Base-by-base conservation (phyloP, 345 rosid genomes). In the Hypericum androsaemum region DNA sequence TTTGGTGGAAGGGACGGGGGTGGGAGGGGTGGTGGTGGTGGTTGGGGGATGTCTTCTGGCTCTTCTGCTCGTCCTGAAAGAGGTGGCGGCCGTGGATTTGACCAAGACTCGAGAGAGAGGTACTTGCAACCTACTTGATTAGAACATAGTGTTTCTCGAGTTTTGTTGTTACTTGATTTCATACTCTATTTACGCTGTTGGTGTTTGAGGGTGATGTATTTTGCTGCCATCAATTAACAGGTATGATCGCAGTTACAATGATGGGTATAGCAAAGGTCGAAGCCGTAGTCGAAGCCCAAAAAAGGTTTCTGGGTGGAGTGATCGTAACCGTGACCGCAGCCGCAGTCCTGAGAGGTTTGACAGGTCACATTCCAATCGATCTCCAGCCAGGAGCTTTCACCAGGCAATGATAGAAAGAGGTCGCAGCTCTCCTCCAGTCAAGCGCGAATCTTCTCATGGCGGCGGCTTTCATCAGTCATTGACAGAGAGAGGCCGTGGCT, bases 101-200 rank as follows among this genome's bases (percentile, higher is more conserved):
- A 65, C 42, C 50, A 63, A 13, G 85, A 64, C 36, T 70, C 84
- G 10, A 79, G 75, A 50, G 92, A 85, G 64, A 85, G 92, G 95
- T 85, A 79, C 11, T 7, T 58, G 32, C 2, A 22, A 22, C 32
- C 32, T 22, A 22, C 32, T 22, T 7, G 43, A 17, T 22, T 22
- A 22, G 32, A 22, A 22, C 32, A 1, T 22, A 22, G 32, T 22
- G 32, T 22, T 22, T 22, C 32, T 22, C 32, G 32, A 22, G 32
- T 22, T 22, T 22, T 22, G 2, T 22, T 1, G 1, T n/a, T 51
- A 11, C 13, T 15, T 47, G 0, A 1, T 10, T 45, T 37, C 37
- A 6, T 46, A 16, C 7, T n/a, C n/a, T 42, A 37, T 15, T 39
- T 8, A 28, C 15, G 7, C 22, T 57, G 10, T 9, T 14, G 38